Percentiles rank a stretch among this genome's conserved stretches.
These are phyloP conservation scores for Pseudogymnoascus sp. DNA, from an alignment of 2,329 filamentous ascomycete species.

Conservation along the genomic window DNA sequence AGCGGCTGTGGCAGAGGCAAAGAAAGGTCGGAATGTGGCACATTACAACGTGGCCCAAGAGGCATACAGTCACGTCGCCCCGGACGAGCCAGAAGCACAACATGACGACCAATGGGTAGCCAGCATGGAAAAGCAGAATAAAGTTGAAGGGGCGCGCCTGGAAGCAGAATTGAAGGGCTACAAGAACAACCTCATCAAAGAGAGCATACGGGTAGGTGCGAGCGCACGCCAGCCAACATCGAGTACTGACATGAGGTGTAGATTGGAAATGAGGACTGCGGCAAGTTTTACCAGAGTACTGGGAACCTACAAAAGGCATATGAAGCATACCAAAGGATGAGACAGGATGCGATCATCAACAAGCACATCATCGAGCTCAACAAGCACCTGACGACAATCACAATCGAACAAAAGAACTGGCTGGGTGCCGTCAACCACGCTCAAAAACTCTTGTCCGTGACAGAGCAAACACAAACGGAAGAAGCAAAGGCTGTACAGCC, in stretches of 20 bases:
- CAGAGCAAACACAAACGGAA: conserved; percentile 28
- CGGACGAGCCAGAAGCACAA: conserved; percentile 59
- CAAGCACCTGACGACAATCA: conserved; percentile 69
- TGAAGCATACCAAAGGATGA: conserved; percentile 79
- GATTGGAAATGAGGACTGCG: conserved; percentile 94
- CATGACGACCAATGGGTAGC: conserved; percentile 73
- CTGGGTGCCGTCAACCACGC: conserved; percentile 56
- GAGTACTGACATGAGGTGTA: conserved; percentile 31
- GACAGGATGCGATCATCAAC: conserved; percentile 77
- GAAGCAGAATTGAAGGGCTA: conserved; percentile 84
- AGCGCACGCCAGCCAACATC: no score
- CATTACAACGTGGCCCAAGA: conserved; percentile 66
- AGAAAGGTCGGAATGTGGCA: conserved; percentile 64
- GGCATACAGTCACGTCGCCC: conserved; percentile 55
- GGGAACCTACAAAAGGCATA: conserved; percentile 67
- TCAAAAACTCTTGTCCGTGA: conserved; percentile 51
- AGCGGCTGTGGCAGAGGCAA: conserved; percentile 68
- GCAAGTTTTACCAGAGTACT: conserved; percentile 70
- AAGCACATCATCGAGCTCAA: conserved; percentile 80
- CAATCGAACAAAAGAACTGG: conserved; percentile 75
- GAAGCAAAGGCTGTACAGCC: conserved; percentile 43
- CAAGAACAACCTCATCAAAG: conserved; percentile 95
- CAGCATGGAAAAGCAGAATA: conserved; percentile 58
- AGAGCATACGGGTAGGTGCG: conserved; percentile 74
- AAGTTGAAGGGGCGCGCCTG: conserved; percentile 64